Percentiles rank a stretch among this genome's conserved stretches.
These are phyloP conservation scores for Candida rishiriensis DNA, from an alignment of 805 yeast genomes.

Conservation along the genomic window DNA sequence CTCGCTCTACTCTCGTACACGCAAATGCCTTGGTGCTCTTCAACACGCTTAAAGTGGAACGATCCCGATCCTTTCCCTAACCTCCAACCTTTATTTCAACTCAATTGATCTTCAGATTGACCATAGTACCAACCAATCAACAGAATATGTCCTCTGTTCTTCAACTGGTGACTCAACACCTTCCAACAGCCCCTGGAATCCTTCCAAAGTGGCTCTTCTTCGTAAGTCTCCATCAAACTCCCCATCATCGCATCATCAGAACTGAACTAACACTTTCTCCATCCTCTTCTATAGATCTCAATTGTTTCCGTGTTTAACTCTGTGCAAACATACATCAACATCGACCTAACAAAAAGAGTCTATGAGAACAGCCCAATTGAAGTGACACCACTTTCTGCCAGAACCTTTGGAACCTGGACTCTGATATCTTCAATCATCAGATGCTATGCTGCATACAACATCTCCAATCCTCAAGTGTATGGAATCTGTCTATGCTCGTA, in stretches of 20 bases:
- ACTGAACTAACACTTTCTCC: too few relatives aligned
- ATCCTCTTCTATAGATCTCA: slow-evolving; percentile 58
- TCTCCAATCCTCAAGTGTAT: slow-evolving; percentile 65
- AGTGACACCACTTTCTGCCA: slow-evolving; percentile 67
- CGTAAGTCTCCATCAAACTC: slow-evolving; percentile 31
- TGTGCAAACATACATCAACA: slow-evolving; percentile 71
- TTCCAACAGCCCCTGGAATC: slow-evolving; percentile 47
- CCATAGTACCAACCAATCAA: slow-evolving; percentile 7
- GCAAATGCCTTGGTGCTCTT: neutral
- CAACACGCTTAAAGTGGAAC: neutral
- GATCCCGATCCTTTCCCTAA: neutral
- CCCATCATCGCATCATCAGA: too few relatives aligned
- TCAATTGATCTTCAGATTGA: neutral
- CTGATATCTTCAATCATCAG: slow-evolving; percentile 79
- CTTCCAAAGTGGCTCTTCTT: slow-evolving; percentile 77
- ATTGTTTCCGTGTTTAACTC: slow-evolving; percentile 92
- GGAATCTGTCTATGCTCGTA: slow-evolving; percentile 78
- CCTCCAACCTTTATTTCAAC: neutral
- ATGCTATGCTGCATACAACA: slow-evolving; percentile 78
- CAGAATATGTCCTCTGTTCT: slow-evolving; percentile 1
- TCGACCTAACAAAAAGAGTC: slow-evolving; percentile 71
- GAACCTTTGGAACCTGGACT: slow-evolving; percentile 99
- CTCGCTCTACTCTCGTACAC: too few relatives aligned
- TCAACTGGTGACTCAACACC: slow-evolving; percentile 29
- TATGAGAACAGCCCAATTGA: slow-evolving; percentile 61